phyloP scores from a whole-genome alignment of 1,284 basidiomycete genomes.

The Malassezia pachydermatis region DNA sequence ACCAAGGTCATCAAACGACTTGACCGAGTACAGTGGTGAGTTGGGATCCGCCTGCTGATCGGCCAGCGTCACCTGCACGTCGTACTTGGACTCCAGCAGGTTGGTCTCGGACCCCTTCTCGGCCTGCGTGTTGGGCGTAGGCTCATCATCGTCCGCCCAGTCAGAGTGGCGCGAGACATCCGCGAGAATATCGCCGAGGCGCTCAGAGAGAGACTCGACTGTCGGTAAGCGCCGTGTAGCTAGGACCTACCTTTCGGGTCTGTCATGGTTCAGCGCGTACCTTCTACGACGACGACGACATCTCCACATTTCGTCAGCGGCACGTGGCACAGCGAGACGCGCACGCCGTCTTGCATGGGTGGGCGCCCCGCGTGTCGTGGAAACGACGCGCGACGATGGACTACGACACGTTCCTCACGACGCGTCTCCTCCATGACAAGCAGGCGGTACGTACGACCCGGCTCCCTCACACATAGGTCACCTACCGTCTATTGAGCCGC shows the following conservation, averaged over 20 bases:
- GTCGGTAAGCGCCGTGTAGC: neutral
- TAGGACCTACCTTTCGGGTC: slow-evolving; percentile 2
- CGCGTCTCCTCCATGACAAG: slow-evolving; percentile 29
- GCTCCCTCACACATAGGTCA: slow-evolving; percentile 18
- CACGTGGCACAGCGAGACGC: too few species aligned
- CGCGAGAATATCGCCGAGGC: slow-evolving; percentile 14
- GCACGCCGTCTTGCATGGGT: neutral
- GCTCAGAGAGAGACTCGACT: slow-evolving; percentile 16
- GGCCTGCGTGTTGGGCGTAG: neutral
- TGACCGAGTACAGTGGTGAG: slow-evolving; percentile 84
- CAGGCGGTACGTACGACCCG: slow-evolving; percentile 21
- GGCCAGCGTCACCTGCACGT: slow-evolving; percentile 79
- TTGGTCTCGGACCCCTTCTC: neutral
- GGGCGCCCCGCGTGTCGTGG: too few species aligned
- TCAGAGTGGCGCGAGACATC: slow-evolving; percentile 8
- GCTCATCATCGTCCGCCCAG: slow-evolving; percentile 8
- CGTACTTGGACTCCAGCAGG: slow-evolving; percentile 29
- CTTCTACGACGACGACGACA: neutral
- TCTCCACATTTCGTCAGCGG: too few species aligned
- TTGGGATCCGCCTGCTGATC: slow-evolving; percentile 94
- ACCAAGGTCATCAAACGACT: slow-evolving; percentile 68
- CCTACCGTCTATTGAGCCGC: slow-evolving; percentile 33
- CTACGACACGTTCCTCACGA: slow-evolving; percentile 21
- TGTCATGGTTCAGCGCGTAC: slow-evolving; percentile 14
- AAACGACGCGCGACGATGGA: slow-evolving; percentile 15